These are phyloP conservation scores for Xylaria sp. DNA, from an alignment of 2,329 filamentous ascomycete genomes.

Conservation along the genomic window DNA sequence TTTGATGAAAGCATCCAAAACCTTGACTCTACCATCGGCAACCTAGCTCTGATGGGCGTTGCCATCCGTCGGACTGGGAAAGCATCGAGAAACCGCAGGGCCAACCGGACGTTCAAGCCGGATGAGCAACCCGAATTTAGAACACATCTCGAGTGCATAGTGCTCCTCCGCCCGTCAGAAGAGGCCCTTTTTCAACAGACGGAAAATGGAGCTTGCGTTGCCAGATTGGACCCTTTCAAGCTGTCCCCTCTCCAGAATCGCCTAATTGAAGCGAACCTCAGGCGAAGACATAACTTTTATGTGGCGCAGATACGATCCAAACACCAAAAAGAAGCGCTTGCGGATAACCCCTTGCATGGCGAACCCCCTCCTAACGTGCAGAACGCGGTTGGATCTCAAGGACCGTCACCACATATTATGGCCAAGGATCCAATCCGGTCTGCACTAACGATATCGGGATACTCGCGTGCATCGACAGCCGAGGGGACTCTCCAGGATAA, in stretches of 20 bases:
- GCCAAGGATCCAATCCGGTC: too few relatives aligned
- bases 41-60: not conserved
- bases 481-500: too few relatives aligned
- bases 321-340: not conserved
- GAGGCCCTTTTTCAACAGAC: too few relatives aligned
- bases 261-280: constrained; percentile 6
- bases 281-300: not conserved
- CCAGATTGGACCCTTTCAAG: too few relatives aligned
- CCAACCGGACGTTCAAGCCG: constrained; percentile 4
- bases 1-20: constrained; percentile 3
- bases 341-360: not conserved
- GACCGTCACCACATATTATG: too few relatives aligned
- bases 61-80: constrained; percentile 1
- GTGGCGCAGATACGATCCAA: constrained; percentile 5
- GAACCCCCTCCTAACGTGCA: not conserved
- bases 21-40: constrained; percentile 4
- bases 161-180: not conserved
- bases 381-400: too few relatives aligned
- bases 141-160: constrained; percentile 6
- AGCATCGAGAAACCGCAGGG: not conserved
- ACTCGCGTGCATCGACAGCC: too few relatives aligned
- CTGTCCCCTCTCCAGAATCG: constrained; percentile 5
- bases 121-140: not conserved
- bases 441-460: too few relatives aligned
- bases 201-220: too few relatives aligned